Percentiles rank a stretch among this genome's conserved stretches.
Conservation (phyloP, 257 asterid genomes). For the Jasminum sambac region DNA sequence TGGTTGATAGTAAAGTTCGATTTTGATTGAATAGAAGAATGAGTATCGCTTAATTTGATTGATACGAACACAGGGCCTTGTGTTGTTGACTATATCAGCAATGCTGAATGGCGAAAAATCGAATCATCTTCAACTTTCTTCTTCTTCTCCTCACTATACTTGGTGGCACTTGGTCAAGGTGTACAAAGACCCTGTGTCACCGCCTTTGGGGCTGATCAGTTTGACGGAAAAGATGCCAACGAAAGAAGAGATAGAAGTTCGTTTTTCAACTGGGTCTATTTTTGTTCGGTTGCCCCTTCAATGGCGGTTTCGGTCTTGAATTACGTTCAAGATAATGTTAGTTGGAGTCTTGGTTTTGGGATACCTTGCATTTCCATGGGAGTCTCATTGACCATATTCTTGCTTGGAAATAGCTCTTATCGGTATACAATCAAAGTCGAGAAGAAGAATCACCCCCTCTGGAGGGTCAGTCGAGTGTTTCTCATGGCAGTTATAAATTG, state of each 20-base stretch:
- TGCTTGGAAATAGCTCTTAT: constrained; percentile 36
- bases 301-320: constrained; percentile 25
- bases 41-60: background rate
- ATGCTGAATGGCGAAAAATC: constrained; percentile 19
- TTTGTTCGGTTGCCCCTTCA: constrained; percentile 15
- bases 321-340: constrained; percentile 42
- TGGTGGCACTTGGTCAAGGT: constrained; percentile 47
- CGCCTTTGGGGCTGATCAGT: constrained; percentile 52
- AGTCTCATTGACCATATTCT: constrained; percentile 25
- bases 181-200: constrained; percentile 44
- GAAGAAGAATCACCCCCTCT: constrained; percentile 28
- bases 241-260: constrained; percentile 38
- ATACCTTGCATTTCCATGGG: constrained; percentile 40
- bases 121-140: constrained; percentile 26
- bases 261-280: constrained; percentile 50
- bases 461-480: constrained; percentile 32
- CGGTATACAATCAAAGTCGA: constrained; percentile 27
- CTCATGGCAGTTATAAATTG: constrained; percentile 27
- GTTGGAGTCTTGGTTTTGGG: constrained; percentile 53
- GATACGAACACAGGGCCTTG: constrained; percentile 28
- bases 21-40: background rate
- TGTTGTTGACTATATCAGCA: constrained; percentile 39
- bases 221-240: constrained; percentile 30
- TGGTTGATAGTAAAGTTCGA: too few species aligned
- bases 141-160: constrained; percentile 46